Evolutionary conservation across 371 early-diverging fungal genomes (phyloP).

Genomic region (Dichotomocladium elegans): DNA sequence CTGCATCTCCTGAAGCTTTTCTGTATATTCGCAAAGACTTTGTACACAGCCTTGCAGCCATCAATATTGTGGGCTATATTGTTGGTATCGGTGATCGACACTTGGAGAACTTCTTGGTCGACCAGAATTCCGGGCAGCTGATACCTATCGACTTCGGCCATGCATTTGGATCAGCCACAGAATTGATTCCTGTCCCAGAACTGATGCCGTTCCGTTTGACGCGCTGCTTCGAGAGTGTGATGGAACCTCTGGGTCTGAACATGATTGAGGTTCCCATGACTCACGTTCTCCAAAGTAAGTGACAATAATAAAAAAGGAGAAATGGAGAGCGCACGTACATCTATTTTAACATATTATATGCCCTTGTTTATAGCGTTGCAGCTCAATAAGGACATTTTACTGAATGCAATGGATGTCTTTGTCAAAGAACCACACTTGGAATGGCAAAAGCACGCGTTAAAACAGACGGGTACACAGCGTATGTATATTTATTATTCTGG

Average conservation of each 20-base stretch:
- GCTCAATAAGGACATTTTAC: constrained; percentile 38
- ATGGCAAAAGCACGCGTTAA: constrained; percentile 60
- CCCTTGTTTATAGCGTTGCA: constrained; percentile 62
- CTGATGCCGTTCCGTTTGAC: constrained; percentile 69
- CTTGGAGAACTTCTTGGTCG: constrained; percentile 64
- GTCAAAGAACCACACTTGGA: constrained; percentile 66
- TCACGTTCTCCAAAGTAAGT: constrained; percentile 46
- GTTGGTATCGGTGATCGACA: constrained; percentile 76
- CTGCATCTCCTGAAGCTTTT: constrained; percentile 66
- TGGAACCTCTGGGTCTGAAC: constrained; percentile 60
- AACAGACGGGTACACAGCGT: constrained; percentile 56
- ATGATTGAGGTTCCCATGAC: constrained; percentile 56
- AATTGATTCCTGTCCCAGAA: constrained; percentile 66
- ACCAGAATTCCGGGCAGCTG: constrained; percentile 54
- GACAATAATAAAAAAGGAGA: neutral
- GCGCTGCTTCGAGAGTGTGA: constrained; percentile 44
- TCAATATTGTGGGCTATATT: constrained; percentile 62
- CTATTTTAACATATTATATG: too few relatives aligned
- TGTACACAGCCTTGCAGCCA: constrained; percentile 55
- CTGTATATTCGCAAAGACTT: constrained; percentile 55
- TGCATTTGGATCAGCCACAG: constrained; percentile 74
- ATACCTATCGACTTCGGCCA: constrained; percentile 74
- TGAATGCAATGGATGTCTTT: constrained; percentile 70
- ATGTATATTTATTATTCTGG: constrained; percentile 14
- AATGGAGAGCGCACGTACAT: too few relatives aligned